These are phyloP conservation scores for Colletotrichum nymphaeae DNA, from an alignment of 2,329 filamentous ascomycete genomes.

Conservation along the genomic window DNA sequence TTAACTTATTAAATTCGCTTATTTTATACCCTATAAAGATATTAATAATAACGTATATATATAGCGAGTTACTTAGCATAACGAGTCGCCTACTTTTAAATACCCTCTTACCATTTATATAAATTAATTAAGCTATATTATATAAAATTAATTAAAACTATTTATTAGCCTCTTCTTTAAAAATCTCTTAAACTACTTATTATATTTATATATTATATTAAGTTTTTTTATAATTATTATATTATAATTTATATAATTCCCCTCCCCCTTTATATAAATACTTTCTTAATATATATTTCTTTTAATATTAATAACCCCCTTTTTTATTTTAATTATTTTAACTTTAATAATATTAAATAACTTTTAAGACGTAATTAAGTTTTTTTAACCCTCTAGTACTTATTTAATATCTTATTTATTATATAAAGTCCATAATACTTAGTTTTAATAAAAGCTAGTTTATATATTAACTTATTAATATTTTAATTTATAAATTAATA, in stretches of 20 bases:
- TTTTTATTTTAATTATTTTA: background rate
- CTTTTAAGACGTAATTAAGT: background rate
- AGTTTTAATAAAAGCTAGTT: background rate
- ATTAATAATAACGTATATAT: background rate
- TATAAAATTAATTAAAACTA: constrained; percentile 2
- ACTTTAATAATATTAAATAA: background rate
- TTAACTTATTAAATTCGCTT: no score
- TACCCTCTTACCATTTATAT: background rate
- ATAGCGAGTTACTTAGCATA: background rate
- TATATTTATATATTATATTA: background rate
- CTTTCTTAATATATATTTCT: background rate
- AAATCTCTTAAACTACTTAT: background rate
- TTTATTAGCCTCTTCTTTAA: background rate
- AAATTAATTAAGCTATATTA: background rate
- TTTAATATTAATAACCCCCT: background rate
- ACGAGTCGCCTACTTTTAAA: background rate
- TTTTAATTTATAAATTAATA: background rate
- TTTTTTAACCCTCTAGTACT: background rate
- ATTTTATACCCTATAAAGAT: no score
- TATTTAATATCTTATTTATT: background rate
- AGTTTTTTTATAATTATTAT: background rate
- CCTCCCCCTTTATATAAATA: background rate
- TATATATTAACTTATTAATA: background rate
- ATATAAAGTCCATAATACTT: background rate
- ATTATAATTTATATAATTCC: background rate